Base-by-base conservation (phyloP, 2,329 filamentous ascomycete species). In the Epichloe festucae region DNA sequence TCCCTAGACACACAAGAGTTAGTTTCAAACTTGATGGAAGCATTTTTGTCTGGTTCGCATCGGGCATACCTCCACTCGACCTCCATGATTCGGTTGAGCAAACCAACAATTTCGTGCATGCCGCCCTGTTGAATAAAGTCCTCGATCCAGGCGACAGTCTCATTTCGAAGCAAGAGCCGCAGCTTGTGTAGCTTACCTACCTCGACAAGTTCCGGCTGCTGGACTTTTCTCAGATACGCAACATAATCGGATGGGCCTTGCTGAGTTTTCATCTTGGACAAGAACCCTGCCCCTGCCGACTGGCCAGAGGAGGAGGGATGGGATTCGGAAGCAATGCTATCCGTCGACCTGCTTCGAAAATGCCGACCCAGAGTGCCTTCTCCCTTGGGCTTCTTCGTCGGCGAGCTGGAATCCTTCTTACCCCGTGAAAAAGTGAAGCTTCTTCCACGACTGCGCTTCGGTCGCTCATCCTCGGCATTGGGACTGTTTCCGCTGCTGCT, bases 141-240 rank as follows among this genome's bases (percentile, higher is more conserved):
- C 63, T 97, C 89, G 3, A 94, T 94, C 93, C 93, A 98, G 12
- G 85, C 81, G 5, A 98, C 89, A 0, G 91, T 95, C 71, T 98
- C 93, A 62, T 97, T 97, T 17, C 93, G 82, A 50, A 98, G 75
- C 49, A 97, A 71, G 19, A 96, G 76, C 14, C 91, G 82, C 45
- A 98, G 76, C 69, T 97, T 97, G 70, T 97, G 93, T 38, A 98
- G 71, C 65, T 93, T 91, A 44, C 90, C 89, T n/a, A 97, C 87
- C 65, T 97, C 91, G 10, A 96, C 84, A 40, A 82, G 73, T 60
- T 93, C 81, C 0, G 89, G 89, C 67, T 88, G 85, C 58, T 83
- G 84, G 1, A 87, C 84, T 66, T 89, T 90, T 60, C 80, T 79
- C 59, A 96, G 71, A 64, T 96, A 95, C 21, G 79, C 75, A 39